phyloP scores from a whole-genome alignment of 768 basidiomycete species.

The Tricholoma matsutake region DNA sequence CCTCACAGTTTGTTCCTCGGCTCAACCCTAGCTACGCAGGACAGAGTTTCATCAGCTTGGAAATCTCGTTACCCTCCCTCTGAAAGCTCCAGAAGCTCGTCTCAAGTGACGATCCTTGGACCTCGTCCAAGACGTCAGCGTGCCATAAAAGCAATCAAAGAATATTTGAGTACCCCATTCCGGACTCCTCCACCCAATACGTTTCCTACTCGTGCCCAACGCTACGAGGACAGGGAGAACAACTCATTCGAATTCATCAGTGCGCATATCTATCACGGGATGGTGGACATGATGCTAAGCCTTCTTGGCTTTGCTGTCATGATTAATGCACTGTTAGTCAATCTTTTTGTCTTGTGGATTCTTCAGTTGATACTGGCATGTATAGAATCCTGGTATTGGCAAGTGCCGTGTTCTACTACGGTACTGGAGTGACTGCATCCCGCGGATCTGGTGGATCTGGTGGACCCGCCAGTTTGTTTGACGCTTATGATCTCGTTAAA shows the following conservation, averaged over 20 bases:
- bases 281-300: constrained; percentile 62
- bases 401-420: constrained; percentile 73
- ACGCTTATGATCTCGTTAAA: constrained; percentile 76
- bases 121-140: constrained; percentile 4
- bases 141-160: constrained; percentile 17
- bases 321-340: constrained; percentile 75
- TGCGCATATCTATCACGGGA: constrained; percentile 64
- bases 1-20: constrained; percentile 92
- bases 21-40: constrained; percentile 80
- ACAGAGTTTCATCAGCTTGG: constrained; percentile 49
- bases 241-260: constrained; percentile 51
- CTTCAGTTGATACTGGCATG: constrained; percentile 1
- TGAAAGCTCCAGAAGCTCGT: constrained; percentile 9
- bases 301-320: constrained; percentile 83
- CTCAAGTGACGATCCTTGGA: constrained; percentile 1
- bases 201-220: constrained; percentile 33
- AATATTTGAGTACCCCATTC: constrained; percentile 32
- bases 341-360: constrained; percentile 1
- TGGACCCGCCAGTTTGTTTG: constrained; percentile 72
- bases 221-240: constrained; percentile 56
- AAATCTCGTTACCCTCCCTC: constrained; percentile 17
- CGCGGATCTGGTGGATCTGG: constrained; percentile 16
- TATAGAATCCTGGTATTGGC: constrained; percentile 78
- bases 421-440: constrained; percentile 23
- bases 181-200: constrained; percentile 33